Evolutionary conservation across 257 asterid species (phyloP).

Genomic region (Fraxinus cuspidata): DNA sequence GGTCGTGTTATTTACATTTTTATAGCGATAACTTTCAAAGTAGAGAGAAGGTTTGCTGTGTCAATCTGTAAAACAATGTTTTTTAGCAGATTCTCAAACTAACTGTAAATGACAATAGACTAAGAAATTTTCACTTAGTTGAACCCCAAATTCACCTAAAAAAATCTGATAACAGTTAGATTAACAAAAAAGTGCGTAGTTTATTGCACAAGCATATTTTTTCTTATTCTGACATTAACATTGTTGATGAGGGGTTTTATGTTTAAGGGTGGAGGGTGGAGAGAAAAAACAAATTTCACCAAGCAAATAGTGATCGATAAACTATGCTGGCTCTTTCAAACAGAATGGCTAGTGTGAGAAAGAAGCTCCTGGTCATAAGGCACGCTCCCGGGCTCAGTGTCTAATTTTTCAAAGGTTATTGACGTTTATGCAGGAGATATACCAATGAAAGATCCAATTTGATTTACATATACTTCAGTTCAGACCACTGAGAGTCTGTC

Average conservation of each 20-base stretch:
- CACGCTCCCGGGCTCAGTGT: neutral
- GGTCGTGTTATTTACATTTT: slow-evolving; percentile 2
- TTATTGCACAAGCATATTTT: neutral
- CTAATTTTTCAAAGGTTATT: neutral
- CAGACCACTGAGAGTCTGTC: neutral
- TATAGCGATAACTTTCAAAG: neutral
- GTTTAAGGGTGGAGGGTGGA: neutral
- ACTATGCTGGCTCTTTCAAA: too few relatives aligned
- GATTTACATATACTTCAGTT: slow-evolving; percentile 5
- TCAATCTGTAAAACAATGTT: neutral
- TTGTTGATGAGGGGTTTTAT: neutral
- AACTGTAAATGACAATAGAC: neutral
- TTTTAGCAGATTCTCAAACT: slow-evolving; percentile 1
- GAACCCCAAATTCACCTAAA: neutral
- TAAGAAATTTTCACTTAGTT: neutral
- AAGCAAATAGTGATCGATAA: too few relatives aligned
- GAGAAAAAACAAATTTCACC: neutral
- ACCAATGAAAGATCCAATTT: neutral
- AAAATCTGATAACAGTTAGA: neutral
- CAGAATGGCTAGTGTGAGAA: neutral
- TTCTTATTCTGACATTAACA: neutral
- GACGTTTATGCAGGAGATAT: neutral
- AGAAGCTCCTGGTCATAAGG: neutral
- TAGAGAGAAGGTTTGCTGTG: neutral
- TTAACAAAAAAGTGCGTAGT: neutral